A percentile compares a stretch with the other conserved stretches of the same genome.
Conservation (phyloP, 495 filamentous ascomycete genomes). For the Neurospora hispaniola region DNA sequence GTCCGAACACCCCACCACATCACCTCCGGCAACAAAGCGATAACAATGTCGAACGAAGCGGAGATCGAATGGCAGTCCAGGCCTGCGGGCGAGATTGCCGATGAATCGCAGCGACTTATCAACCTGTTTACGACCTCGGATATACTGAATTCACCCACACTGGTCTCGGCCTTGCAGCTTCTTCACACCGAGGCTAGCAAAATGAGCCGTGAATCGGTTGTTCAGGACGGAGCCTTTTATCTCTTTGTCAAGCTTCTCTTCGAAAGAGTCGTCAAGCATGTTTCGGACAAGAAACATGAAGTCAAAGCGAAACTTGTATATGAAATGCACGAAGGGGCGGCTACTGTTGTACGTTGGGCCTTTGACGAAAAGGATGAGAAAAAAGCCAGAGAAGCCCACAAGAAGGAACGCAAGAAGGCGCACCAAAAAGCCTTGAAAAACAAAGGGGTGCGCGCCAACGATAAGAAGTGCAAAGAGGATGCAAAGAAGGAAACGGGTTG, state of each 20-base stretch:
- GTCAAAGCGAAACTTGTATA: background rate
- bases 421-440: background rate
- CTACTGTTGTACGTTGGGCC: background rate
- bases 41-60: background rate
- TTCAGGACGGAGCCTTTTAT: background rate
- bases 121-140: rapidly evolving
- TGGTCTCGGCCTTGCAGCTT: background rate
- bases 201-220: background rate
- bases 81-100: background rate
- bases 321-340: background rate
- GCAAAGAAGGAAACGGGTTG: background rate
- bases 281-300: background rate
- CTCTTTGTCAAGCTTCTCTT: background rate
- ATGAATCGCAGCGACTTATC: background rate
- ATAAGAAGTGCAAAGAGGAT: background rate
- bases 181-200: background rate
- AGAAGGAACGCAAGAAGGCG: background rate
- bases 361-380: background rate
- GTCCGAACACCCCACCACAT: background rate
- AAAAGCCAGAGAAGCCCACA: background rate
- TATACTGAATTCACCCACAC: background rate
- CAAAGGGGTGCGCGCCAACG: background rate
- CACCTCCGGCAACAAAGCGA: background rate
- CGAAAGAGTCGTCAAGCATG: rapidly evolving
- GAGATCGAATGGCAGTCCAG: background rate